phyloP scores from a whole-genome alignment of 2,329 filamentous ascomycete species.

The Mycocentrospora acerina region DNA sequence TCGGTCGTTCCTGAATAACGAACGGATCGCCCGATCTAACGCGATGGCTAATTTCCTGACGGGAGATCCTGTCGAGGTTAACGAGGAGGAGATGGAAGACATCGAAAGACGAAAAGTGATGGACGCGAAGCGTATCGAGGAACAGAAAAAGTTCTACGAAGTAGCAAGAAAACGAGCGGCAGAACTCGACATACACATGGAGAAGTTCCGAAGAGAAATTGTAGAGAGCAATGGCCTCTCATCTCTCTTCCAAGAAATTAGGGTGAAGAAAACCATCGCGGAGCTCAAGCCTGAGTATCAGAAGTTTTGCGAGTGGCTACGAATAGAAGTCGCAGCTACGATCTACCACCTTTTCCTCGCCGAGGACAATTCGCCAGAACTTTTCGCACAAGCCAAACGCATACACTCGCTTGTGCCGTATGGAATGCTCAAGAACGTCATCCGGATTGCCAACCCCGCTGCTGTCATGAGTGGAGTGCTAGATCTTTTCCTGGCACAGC shows the following conservation, averaged over 20 bases:
- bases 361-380: conserved; percentile 94
- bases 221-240: conserved; percentile 83
- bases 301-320: conserved; percentile 97
- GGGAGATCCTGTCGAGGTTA: conserved; percentile 68
- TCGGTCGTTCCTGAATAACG: conserved; percentile 81
- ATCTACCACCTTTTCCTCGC: conserved; percentile 97
- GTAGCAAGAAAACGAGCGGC: conserved; percentile 87
- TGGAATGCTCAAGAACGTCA: conserved; percentile 91
- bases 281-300: conserved; percentile 94
- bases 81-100: conserved; percentile 81
- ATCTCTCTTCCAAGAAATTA: conserved; percentile 89
- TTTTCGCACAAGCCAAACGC: conserved; percentile 90
- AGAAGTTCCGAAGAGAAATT: conserved; percentile 69
- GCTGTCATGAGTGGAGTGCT: conserved; percentile 96
- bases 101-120: conserved; percentile 76
- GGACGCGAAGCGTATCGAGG: conserved; percentile 85
- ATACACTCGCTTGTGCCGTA: conserved; percentile 97
- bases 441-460: conserved; percentile 92
- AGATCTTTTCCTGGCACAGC: conserved; percentile 93
- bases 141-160: conserved; percentile 93
- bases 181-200: conserved; percentile 97
- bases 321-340: conserved; percentile 94
- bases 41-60: conserved; percentile 84
- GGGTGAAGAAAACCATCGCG: conserved; percentile 80
- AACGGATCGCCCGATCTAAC: conserved; percentile 77